Evolutionary conservation across 768 basidiomycete genomes (phyloP), one percentile per base, ranked within the genome.

Genomic region (Phlebiopsis flavidoalba): DNA sequence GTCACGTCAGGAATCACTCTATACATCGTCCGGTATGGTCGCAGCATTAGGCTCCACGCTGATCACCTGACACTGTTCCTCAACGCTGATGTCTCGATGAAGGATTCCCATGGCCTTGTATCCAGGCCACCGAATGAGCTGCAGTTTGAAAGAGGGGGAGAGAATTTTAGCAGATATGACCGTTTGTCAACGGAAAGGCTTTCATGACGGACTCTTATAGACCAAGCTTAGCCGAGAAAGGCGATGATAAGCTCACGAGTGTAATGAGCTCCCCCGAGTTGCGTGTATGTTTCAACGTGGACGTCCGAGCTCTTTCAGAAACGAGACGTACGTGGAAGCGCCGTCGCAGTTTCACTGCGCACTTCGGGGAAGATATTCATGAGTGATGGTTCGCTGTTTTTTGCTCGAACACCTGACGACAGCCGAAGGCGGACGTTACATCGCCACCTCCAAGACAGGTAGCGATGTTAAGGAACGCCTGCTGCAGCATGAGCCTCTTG

Each of bases 11-110:
- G n/a, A n/a, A n/a, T n/a, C n/a, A n/a, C n/a, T n/a, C n/a, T n/a
- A n/a, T n/a, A n/a, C n/a, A n/a, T n/a, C n/a, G n/a, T n/a, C n/a
- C n/a, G n/a, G n/a, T n/a, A n/a, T n/a, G n/a, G n/a, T n/a, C n/a
- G n/a, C n/a, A n/a, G n/a, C n/a, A n/a, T n/a, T n/a, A 31, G 22
- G 24, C 19, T 17, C 43, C 17, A 15, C 56, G 24, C 33, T n/a
- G 48, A 33, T 46, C 43, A 60, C n/a, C n/a, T 46, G 37, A 60
- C 53, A n/a, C 53, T 60, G 19, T 21, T n/a, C n/a, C n/a, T n/a
- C 51, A 10, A 24, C 19, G 51, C 59, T 60, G 51, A 60, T 53
- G 31, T 60, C 59, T 11, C 59, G 59, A 33, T 60, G 59, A 8
- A 60, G 52, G 19, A 60, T 43, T 2, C 19, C 21, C 3, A n/a